Evolutionary conservation across 345 rosid genomes (phyloP).

Genomic region (Corchorus olitorius): DNA sequence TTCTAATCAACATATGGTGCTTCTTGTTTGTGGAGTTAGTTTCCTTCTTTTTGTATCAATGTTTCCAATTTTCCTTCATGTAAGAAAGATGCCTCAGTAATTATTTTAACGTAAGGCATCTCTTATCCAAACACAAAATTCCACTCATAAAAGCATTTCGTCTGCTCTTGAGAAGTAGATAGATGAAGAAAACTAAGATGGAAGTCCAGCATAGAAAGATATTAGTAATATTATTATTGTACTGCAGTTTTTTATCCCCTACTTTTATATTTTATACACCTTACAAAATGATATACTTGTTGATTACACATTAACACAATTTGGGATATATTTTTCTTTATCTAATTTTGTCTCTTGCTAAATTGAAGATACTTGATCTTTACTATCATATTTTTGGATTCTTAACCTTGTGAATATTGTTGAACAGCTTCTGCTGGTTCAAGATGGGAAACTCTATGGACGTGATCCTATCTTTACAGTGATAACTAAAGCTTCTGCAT

Average conservation of each 20-base stretch:
- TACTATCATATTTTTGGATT: constrained; percentile 14
- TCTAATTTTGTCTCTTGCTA: constrained; percentile 13
- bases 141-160: constrained; percentile 4
- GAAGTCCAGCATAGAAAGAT: background rate
- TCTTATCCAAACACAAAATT: background rate
- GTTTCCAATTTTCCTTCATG: background rate
- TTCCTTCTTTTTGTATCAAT: background rate
- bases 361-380: background rate
- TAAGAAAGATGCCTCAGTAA: background rate
- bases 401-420: constrained; percentile 24
- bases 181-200: background rate
- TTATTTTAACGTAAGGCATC: background rate
- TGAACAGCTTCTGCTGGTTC: constrained; percentile 83
- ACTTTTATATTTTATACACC: background rate
- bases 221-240: background rate
- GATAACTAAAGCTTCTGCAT: constrained; percentile 64
- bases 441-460: constrained; percentile 96
- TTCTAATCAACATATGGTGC: background rate
- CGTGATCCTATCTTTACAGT: constrained; percentile 72
- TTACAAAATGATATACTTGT: background rate
- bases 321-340: background rate
- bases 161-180: background rate
- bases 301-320: background rate
- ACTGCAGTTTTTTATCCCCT: background rate
- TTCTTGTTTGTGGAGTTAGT: background rate